Evolutionary conservation across 2,329 filamentous ascomycete species (phyloP), one percentile per base, ranked within the genome.

Genomic region (Hypoxylon sp.): DNA sequence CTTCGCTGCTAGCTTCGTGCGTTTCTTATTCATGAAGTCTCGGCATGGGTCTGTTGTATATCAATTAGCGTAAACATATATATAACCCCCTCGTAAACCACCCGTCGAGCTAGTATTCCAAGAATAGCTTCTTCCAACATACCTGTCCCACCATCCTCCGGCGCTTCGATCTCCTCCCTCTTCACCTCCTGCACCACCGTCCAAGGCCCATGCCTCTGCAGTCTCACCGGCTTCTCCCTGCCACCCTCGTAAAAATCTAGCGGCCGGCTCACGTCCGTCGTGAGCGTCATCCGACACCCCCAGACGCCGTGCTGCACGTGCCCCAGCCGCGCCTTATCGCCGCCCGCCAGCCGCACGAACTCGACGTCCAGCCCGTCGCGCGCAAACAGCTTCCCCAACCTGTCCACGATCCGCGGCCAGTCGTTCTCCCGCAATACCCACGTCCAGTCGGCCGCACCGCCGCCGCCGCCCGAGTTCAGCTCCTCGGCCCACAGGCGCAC

Each of bases 401-500:
- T 17, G 1, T 17, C 4, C 10, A 8, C 47, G 2, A 34, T 11
- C 6, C 15, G 6, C 2, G 7, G 7, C 63, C 59, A 68, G 7
- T 17, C 2, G 32, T 32, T 30, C 50, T 68, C 65, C 30, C 54
- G 47, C 1, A 55, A 10, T 3, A 65, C 60, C 51, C 58, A 65
- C 37, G 59, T 68, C 62, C 62, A 62, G 11, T 53, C 30, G 8
- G 2, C 26, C 48, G 6, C 39, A n/a, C 30, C 30, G 6, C 19
- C 15, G 17, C 22, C 41, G 7, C 7, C 32, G 11, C 17, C 13
- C 24, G 3, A 13, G 17, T n/a, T 52, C 19, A 68, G 52, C 32
- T 22, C 66, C 6, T 8, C 34, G 0, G 50, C 20, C 75, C 76
- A 78, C 4, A 78, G 70, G 8, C 37, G 53, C 4, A 59, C 58